phyloP scores from a whole-genome alignment of 495 filamentous ascomycete genomes.

The Lepraria neglecta region DNA sequence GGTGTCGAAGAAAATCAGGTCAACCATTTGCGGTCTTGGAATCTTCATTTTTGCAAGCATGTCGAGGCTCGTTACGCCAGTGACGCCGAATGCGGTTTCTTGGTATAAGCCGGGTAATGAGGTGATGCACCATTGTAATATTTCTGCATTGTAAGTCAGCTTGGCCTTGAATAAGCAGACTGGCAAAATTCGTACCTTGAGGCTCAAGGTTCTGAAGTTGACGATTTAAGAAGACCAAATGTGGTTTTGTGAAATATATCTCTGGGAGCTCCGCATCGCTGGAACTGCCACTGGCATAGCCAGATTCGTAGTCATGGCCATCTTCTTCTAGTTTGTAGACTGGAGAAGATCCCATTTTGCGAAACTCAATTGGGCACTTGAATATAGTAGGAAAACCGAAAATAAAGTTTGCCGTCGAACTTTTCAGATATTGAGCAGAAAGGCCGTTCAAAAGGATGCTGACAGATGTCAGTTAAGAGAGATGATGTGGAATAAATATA shows the following conservation, averaged over 20 bases:
- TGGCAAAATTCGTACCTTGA: constrained; percentile 45
- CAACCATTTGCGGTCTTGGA: constrained; percentile 61
- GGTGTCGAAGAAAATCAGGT: constrained; percentile 95
- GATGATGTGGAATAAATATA: neutral
- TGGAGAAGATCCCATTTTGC: constrained; percentile 20
- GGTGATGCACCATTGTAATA: constrained; percentile 85
- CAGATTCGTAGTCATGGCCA: constrained; percentile 63
- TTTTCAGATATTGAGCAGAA: too few relatives aligned
- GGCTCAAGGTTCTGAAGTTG: constrained; percentile 78
- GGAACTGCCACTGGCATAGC: constrained; percentile 72
- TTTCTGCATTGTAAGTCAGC: constrained; percentile 48
- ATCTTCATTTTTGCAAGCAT: constrained; percentile 84
- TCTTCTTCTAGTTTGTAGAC: constrained; percentile 31
- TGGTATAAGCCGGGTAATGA: constrained; percentile 90
- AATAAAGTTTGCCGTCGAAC: neutral
- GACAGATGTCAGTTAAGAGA: neutral
- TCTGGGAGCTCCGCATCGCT: constrained; percentile 60
- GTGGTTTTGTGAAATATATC: constrained; percentile 79
- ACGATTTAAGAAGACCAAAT: constrained; percentile 83
- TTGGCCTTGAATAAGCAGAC: constrained; percentile 23
- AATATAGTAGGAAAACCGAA: neutral
- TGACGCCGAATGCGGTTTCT: constrained; percentile 94
- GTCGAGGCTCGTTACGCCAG: constrained; percentile 87
- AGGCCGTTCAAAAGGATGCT: neutral
- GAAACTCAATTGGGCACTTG: neutral